Evolutionary conservation across 2,329 filamentous ascomycete genomes (phyloP).

Genomic region (Diaporthe citriasiana): DNA sequence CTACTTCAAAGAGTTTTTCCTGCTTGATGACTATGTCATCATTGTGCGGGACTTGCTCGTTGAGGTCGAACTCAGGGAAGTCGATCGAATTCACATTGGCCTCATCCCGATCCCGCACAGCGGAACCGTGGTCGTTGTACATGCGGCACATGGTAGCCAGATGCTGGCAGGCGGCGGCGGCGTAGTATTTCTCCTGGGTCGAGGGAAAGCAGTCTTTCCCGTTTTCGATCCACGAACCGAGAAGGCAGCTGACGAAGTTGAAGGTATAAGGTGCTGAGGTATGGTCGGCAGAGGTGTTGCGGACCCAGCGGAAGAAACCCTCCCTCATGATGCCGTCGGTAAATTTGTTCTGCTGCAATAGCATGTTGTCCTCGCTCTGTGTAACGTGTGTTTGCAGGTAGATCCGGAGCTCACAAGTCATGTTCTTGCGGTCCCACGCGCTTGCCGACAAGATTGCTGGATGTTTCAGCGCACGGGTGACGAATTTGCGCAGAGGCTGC

Average conservation of each 20-base stretch:
- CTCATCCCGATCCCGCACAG: slow-evolving; percentile 49
- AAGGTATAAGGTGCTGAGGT: not conserved
- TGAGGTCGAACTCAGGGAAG: slow-evolving; percentile 43
- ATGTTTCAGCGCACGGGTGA: no score
- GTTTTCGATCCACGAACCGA: not conserved
- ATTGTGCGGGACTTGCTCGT: no score
- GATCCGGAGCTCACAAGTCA: not conserved
- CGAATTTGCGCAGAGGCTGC: no score
- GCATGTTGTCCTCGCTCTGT: not conserved
- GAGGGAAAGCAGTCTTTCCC: not conserved
- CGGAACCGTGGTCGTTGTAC: slow-evolving; percentile 54
- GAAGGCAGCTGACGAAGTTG: not conserved
- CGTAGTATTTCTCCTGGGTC: not conserved
- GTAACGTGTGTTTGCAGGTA: not conserved
- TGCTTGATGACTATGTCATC: no score
- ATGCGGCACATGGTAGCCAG: slow-evolving; percentile 49
- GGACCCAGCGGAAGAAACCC: not conserved
- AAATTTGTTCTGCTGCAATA: no score
- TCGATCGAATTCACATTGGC: slow-evolving; percentile 51
- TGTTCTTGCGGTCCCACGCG: not conserved
- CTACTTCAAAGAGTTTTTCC: no score
- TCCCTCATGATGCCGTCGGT: no score
- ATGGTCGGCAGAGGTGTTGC: not conserved
- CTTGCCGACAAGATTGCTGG: no score
- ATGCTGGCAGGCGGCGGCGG: slow-evolving; percentile 36